Percentiles rank a stretch among this genome's conserved stretches.
Evolutionary conservation across 139 green algal genomes (phyloP).

Genomic region (Picochlorum sp.): DNA sequence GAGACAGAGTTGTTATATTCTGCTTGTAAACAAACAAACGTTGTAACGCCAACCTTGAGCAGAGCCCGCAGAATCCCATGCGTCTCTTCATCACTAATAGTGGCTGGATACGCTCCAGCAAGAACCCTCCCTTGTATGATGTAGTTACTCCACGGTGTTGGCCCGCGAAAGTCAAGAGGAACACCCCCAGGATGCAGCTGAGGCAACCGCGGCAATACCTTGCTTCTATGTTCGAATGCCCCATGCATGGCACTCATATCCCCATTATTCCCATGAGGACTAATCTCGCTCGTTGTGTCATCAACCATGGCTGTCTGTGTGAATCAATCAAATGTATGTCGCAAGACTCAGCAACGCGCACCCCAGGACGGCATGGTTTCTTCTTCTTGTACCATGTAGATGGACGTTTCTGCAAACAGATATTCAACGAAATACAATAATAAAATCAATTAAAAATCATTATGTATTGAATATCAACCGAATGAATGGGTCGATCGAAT

Average conservation of each 20-base stretch:
- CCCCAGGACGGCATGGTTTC: no score
- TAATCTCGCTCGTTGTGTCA: no score
- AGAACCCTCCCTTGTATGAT: slow-evolving; percentile 23
- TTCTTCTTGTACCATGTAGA: no score
- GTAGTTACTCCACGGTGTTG: slow-evolving; percentile 33
- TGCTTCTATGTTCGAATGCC: neutral
- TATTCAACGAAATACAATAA: no score
- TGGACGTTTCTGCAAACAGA: no score
- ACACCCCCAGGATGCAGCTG: slow-evolving; percentile 10
- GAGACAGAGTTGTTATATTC: slow-evolving; percentile 65
- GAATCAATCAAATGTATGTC: no score
- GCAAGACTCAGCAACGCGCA: no score
- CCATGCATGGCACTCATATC: neutral
- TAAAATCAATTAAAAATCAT: no score
- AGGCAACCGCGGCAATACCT: neutral
- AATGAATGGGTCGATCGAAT: no score
- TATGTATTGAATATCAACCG: no score
- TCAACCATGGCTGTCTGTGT: no score
- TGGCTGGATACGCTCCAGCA: slow-evolving; percentile 45
- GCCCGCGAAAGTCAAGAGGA: slow-evolving; percentile 12
- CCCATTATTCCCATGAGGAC: neutral
- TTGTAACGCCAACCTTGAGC: slow-evolving; percentile 69
- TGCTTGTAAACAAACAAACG: slow-evolving; percentile 77
- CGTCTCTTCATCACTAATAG: slow-evolving; percentile 58
- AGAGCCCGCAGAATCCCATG: slow-evolving; percentile 55